Percentiles rank a stretch among this genome's conserved stretches.
Conservation (phyloP, 2,329 filamentous ascomycete genomes). For the Davidsoniella neocaledoniae region DNA sequence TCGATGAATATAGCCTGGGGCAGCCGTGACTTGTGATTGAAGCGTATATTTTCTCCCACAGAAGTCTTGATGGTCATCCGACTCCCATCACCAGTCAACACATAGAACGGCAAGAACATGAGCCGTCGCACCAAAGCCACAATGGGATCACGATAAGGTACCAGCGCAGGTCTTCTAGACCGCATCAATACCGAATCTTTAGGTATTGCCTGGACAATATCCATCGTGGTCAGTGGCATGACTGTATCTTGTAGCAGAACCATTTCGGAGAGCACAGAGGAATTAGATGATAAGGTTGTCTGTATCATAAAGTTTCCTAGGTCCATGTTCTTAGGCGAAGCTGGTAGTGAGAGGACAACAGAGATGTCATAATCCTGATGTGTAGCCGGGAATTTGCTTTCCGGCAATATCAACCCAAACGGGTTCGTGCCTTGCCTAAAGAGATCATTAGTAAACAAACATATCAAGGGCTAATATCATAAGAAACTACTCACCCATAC, state of each 20-base stretch:
- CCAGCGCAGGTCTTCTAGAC: slow-evolving; percentile 56
- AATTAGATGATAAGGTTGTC: slow-evolving; percentile 24
- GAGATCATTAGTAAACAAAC: neutral
- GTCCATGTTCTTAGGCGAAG: slow-evolving; percentile 56
- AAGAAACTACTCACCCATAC: slow-evolving; percentile 31
- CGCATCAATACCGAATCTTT: slow-evolving; percentile 31
- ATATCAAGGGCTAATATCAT: neutral
- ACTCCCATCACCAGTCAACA: slow-evolving; percentile 26
- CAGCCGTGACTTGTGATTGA: slow-evolving; percentile 27
- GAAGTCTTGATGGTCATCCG: slow-evolving; percentile 25
- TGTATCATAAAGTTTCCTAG: slow-evolving; percentile 93
- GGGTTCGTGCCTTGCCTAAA: slow-evolving; percentile 32
- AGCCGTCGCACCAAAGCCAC: slow-evolving; percentile 45
- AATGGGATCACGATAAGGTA: slow-evolving; percentile 62
- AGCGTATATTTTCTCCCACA: slow-evolving; percentile 59
- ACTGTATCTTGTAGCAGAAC: neutral
- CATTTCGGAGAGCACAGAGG: neutral
- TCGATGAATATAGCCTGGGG: slow-evolving; percentile 40
- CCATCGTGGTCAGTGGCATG: neutral
- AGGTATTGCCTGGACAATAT: neutral
- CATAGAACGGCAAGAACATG: slow-evolving; percentile 49
- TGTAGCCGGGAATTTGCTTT: slow-evolving; percentile 38
- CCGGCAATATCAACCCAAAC: slow-evolving; percentile 32
- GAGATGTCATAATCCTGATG: slow-evolving; percentile 74
- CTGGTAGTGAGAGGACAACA: slow-evolving; percentile 59